Percentiles rank a stretch among this genome's conserved stretches.
phyloP scores from a whole-genome alignment of 1,139 yeast genomes.

The Candida sanyaensis region DNA sequence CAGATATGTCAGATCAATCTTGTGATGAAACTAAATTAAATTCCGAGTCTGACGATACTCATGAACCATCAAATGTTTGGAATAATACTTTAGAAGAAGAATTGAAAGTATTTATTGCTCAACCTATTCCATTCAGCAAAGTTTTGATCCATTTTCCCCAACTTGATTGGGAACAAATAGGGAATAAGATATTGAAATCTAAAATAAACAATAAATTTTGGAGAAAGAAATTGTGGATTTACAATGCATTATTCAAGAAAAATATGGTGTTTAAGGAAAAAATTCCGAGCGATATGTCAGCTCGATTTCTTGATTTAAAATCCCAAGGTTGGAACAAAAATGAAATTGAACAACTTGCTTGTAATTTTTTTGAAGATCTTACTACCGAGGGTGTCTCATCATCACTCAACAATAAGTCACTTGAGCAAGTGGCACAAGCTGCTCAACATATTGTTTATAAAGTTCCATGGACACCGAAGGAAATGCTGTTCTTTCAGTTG shows the following conservation, averaged over 20 bases:
- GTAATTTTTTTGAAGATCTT: constrained; percentile 4
- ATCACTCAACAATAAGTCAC: constrained; percentile 5
- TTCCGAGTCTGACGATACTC: not conserved
- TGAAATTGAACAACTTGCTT: constrained; percentile 9
- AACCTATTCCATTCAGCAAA: constrained; percentile 11
- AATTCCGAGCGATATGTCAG: too few relatives aligned
- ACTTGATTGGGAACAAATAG: constrained; percentile 4
- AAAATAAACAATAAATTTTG: not conserved
- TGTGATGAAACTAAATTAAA: constrained; percentile 5
- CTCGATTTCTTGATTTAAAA: constrained; percentile 3
- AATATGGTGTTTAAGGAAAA: constrained; percentile 5
- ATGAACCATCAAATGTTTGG: not conserved
- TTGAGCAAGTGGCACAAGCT: constrained; percentile 2
- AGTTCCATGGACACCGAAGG: constrained; percentile 7
- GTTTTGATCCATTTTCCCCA: constrained; percentile 11
- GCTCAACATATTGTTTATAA: not conserved
- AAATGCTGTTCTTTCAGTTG: constrained; percentile 14
- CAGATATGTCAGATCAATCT: constrained; percentile 9
- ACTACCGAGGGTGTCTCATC: constrained; percentile 2
- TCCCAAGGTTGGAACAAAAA: constrained; percentile 2
- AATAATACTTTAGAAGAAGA: not conserved
- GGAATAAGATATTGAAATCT: constrained; percentile 2
- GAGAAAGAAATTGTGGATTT: constrained; percentile 4
- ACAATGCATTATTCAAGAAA: constrained; percentile 8
- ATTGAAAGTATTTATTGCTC: not conserved